Evolutionary conservation across 169 alveolate species (phyloP), one percentile per base, ranked within the genome.

Genomic region (Pseudocohnilembus persalinus): DNA sequence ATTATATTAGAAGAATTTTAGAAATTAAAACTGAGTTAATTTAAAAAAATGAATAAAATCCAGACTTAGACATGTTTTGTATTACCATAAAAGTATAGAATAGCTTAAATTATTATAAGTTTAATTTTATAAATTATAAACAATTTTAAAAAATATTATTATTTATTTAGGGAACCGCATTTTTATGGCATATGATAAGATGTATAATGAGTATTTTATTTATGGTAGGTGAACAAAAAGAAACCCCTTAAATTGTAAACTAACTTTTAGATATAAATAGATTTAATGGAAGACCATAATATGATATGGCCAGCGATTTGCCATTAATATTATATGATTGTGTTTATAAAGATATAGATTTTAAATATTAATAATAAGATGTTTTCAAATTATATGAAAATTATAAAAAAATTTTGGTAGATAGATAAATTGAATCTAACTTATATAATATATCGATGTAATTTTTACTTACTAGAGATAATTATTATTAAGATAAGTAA

Each of bases 121-220:
- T 49, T 20, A 49, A 49, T 49, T 11, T 11, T 49, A 49, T 4
- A 49, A 11, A 20, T 4, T 49, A 11, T 11, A 11, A 11, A 49
- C 4, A 49, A 49, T 49, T 49, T 49, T 49, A 49, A 11, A 49
- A 11, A 11, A 49, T 49, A 11, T 11, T 11, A 49, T 49, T 49
- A 49, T 49, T 49, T 49, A 4, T 20, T 29, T 89, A 91, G 83
- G 97, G 97, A 0, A 88, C 92, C 34, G 96, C 97, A 1, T 95
- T 95, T 87, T 83, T 95, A 75, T 95, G 97, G 97, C 96, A 93
- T 90, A 85, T 92, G 88, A 94, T 95, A 4, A 90, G 96, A 87
- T 92, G 92, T 79, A 93, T 93, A 81, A 95, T 95, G 97, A 91
- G 93, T 29, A 88, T 95, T 28, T 83, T 95, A 72, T 95, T 95